These are phyloP conservation scores for Cladorrhinum sp. DNA, from an alignment of 2,329 filamentous ascomycete genomes.

Conservation along the genomic window DNA sequence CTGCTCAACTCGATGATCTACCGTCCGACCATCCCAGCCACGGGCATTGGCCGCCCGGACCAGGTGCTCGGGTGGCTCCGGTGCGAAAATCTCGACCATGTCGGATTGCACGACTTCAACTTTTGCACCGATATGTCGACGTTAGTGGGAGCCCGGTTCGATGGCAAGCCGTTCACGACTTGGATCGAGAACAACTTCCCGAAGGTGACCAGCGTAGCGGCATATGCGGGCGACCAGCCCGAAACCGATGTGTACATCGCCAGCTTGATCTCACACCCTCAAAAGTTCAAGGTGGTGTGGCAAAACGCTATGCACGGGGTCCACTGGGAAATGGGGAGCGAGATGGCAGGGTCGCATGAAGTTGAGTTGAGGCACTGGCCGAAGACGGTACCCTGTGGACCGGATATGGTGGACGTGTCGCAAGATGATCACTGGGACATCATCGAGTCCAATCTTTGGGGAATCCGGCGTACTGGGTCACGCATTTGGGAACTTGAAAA, in stretches of 20 bases:
- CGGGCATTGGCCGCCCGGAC: not conserved
- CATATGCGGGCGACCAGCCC: slow-evolving; percentile 17
- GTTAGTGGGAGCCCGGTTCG: slow-evolving; percentile 11
- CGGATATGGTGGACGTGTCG: not conserved
- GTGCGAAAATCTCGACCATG: slow-evolving; percentile 18
- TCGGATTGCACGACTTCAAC: slow-evolving; percentile 27
- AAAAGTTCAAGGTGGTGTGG: slow-evolving; percentile 16
- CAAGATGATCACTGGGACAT: not conserved
- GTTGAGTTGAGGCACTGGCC: not conserved
- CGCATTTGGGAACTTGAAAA: not conserved
- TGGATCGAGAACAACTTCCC: slow-evolving; percentile 24
- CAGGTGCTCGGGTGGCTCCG: slow-evolving; percentile 16
- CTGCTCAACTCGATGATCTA: not conserved
- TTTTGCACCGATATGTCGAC: not conserved
- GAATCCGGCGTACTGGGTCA: not conserved
- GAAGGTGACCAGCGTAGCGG: slow-evolving; percentile 20
- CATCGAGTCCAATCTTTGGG: not conserved
- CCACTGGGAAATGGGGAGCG: slow-evolving; percentile 13
- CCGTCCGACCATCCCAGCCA: not conserved
- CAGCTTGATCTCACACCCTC: slow-evolving; percentile 16
- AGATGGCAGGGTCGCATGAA: slow-evolving; percentile 4
- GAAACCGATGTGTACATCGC: slow-evolving; percentile 8
- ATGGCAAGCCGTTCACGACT: slow-evolving; percentile 25
- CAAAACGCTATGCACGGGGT: slow-evolving; percentile 17
- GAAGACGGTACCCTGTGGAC: not conserved